Conservation (phyloP, 2,329 filamentous ascomycete species). For the Aspergillus viridinutans region DNA sequence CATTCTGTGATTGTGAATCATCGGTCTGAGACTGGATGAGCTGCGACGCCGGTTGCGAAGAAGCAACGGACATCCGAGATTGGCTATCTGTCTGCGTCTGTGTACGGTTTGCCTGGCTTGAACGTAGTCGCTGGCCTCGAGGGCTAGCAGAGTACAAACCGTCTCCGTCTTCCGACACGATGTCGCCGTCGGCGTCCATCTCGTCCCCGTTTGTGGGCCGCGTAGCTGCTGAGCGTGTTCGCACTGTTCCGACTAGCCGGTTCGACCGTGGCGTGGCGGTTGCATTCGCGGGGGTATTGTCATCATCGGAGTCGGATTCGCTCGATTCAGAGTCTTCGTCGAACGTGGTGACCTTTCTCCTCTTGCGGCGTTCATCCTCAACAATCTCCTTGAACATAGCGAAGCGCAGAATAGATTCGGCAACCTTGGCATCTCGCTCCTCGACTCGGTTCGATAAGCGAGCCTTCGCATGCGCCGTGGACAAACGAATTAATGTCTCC, state of each 20-base stretch:
- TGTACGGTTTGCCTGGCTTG: constrained; percentile 37
- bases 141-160: constrained; percentile 53
- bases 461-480: constrained; percentile 92
- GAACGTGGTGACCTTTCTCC: constrained; percentile 69
- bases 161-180: constrained; percentile 48
- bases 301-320: constrained; percentile 36
- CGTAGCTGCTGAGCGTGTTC: constrained; percentile 33
- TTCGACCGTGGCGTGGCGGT: constrained; percentile 32
- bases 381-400: constrained; percentile 96
- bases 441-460: constrained; percentile 84
- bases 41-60: constrained; percentile 73
- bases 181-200: constrained; percentile 48
- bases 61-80: constrained; percentile 67
- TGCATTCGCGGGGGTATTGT: constrained; percentile 20
- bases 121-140: constrained; percentile 36
- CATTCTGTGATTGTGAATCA: constrained; percentile 45
- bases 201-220: constrained; percentile 40
- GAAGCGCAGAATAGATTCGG: constrained; percentile 86
- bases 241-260: constrained; percentile 28
- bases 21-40: constrained; percentile 53
- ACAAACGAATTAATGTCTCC: constrained; percentile 95
- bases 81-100: constrained; percentile 39
- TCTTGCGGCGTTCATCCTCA: constrained; percentile 71
- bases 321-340: constrained; percentile 54
- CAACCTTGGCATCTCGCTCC: constrained; percentile 79